Conservation (phyloP, 2,329 filamentous ascomycete species). For the Hymenotorrendiella dingleyae region DNA sequence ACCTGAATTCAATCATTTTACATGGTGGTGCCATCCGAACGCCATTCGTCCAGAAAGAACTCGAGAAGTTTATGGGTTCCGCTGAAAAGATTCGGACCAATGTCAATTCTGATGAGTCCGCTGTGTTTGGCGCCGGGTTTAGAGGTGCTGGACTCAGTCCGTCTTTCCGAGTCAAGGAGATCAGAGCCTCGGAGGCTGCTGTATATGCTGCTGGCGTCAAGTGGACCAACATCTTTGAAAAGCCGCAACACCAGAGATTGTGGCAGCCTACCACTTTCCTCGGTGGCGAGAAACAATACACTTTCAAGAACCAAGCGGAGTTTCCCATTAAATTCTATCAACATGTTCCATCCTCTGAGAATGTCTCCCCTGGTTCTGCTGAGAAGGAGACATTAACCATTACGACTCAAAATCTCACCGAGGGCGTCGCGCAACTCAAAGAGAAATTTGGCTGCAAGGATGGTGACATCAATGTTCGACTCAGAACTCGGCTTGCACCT, state of each 20-base stretch:
- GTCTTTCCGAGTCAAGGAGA: conserved; percentile 97
- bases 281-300: conserved; percentile 76
- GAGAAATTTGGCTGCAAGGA: conserved; percentile 68
- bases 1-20: conserved; percentile 86
- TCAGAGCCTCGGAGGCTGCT: conserved; percentile 71
- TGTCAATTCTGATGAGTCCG: conserved; percentile 94
- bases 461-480: conserved; percentile 72
- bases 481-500: conserved; percentile 65
- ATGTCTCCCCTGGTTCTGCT: conserved; percentile 35
- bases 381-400: conserved; percentile 62
- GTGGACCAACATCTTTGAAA: conserved; percentile 63
- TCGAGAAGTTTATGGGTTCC: conserved; percentile 69
- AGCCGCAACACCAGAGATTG: conserved; percentile 72
- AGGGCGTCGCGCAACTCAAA: conserved; percentile 70
- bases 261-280: conserved; percentile 74
- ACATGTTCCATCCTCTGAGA: conserved; percentile 46
- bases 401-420: conserved; percentile 79
- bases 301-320: conserved; percentile 76
- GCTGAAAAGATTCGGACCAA: conserved; percentile 81
- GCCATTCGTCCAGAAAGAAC: conserved; percentile 85
- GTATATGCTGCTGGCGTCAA: conserved; percentile 70
- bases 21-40: conserved; percentile 87
- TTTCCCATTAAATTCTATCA: conserved; percentile 78
- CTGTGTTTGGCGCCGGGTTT: conserved; percentile 93
- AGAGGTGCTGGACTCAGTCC: conserved; percentile 87